These are phyloP conservation scores for Stachybotrys elegans DNA, from an alignment of 2,329 filamentous ascomycete species.

Conservation along the genomic window DNA sequence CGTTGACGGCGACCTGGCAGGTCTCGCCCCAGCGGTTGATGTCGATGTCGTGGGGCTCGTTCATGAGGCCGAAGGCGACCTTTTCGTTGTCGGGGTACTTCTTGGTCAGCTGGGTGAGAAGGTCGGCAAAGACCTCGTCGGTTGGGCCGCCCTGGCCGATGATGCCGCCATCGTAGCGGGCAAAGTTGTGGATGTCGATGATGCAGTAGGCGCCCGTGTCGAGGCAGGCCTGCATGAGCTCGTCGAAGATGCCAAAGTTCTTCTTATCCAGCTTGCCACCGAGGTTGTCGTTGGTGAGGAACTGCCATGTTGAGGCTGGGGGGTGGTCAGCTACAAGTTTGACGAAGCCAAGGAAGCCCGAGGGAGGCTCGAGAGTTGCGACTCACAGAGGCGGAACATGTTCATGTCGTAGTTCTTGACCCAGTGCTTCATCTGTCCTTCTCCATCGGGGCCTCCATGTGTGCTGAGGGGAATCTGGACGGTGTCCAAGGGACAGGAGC, in stretches of 20 bases:
- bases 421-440: conserved; percentile 54
- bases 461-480: conserved; percentile 28
- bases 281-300: conserved; percentile 47
- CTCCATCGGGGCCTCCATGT: conserved; percentile 30
- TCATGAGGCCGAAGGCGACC: conserved; percentile 62
- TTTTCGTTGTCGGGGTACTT: conserved; percentile 51
- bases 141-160: conserved; percentile 62
- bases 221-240: conserved; percentile 51
- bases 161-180: conserved; percentile 55
- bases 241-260: conserved; percentile 48
- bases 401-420: conserved; percentile 46
- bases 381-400: conserved; percentile 46
- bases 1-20: conserved; percentile 58
- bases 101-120: conserved; percentile 55
- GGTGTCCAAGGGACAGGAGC: conserved; percentile 29
- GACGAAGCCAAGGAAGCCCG: not conserved
- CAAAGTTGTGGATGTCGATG: conserved; percentile 55
- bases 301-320: conserved; percentile 49
- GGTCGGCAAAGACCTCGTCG: conserved; percentile 49
- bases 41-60: conserved; percentile 60
- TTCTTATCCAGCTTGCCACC: conserved; percentile 41
- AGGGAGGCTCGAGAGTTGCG: not conserved
- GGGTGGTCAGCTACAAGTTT: not conserved
- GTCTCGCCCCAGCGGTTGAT: conserved; percentile 53
- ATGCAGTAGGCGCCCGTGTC: conserved; percentile 53